phyloP scores from a whole-genome alignment of 2,329 filamentous ascomycete genomes.

The Aspergillus tanneri region DNA sequence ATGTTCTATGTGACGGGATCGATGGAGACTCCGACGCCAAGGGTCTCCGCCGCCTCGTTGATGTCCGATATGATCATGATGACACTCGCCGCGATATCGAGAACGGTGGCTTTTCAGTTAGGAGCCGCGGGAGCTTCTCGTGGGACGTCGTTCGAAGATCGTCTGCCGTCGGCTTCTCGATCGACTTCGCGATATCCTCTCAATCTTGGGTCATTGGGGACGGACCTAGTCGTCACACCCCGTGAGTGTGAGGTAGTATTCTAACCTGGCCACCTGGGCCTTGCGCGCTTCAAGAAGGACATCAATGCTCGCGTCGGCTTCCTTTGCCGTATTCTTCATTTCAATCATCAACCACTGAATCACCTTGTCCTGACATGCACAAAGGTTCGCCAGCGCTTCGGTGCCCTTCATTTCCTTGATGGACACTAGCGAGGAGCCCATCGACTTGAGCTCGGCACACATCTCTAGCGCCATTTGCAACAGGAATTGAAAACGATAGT shows the following conservation, averaged over 20 bases:
- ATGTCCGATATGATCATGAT: too few species aligned
- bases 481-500: neutral
- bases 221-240: neutral
- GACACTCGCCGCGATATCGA: too few species aligned
- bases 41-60: too few species aligned
- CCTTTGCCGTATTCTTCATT: neutral
- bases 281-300: neutral
- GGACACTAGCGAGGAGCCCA: neutral
- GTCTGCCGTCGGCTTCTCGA: neutral
- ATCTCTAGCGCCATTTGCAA: neutral
- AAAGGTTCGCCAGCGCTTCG: neutral
- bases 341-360: neutral
- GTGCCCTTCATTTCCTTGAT: conserved; percentile 1
- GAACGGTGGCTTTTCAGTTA: too few species aligned
- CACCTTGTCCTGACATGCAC: neutral
- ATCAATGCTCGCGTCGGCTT: neutral
- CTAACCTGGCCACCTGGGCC: neutral
- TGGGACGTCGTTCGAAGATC: too few species aligned
- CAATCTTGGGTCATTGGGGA: neutral
- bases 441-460: neutral
- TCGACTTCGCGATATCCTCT: conserved; percentile 2
- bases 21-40: too few species aligned
- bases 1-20: neutral
- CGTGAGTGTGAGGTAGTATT: conserved; percentile 1
- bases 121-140: too few species aligned